Percentiles rank a stretch among this genome's conserved stretches.
phyloP scores from a whole-genome alignment of 78 protist genomes.

The Diacronema lutheri region DNA sequence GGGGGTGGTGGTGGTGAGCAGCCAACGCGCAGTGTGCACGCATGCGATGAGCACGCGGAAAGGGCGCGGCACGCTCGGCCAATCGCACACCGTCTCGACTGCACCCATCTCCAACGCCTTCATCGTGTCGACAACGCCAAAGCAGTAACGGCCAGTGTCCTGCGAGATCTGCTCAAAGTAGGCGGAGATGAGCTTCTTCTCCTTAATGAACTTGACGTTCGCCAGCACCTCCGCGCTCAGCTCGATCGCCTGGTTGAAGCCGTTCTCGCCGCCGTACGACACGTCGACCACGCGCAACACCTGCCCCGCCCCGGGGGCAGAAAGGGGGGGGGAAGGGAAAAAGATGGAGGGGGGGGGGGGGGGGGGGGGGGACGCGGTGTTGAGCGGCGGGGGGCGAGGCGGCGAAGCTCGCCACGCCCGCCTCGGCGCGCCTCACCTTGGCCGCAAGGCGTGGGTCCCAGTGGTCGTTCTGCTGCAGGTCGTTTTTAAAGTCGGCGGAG shows the following conservation, averaged over 20 bases:
- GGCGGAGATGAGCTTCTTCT: conserved; percentile 91
- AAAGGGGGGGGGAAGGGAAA: too few relatives aligned
- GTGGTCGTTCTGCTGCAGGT: conserved; percentile 77
- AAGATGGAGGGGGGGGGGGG: neutral
- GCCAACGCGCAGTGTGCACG: neutral
- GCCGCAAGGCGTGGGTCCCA: conserved; percentile 93
- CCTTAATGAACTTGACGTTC: conserved; percentile 95
- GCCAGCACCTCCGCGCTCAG: conserved; percentile 83
- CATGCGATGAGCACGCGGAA: neutral
- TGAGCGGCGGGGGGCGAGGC: conserved; percentile 89
- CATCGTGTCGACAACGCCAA: conserved; percentile 88
- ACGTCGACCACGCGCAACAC: conserved; percentile 49
- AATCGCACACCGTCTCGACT: conserved; percentile 83
- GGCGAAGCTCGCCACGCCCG: conserved; percentile 69
- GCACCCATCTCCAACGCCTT: conserved; percentile 93
- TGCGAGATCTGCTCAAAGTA: conserved; percentile 96
- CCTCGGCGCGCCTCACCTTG: conserved; percentile 71
- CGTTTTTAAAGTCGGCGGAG: conserved; percentile 98
- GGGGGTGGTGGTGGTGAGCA: neutral
- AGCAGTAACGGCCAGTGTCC: conserved; percentile 83
- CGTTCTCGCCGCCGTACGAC: conserved; percentile 90
- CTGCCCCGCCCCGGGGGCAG: neutral
- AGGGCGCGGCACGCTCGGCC: conserved; percentile 91
- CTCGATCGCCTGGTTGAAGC: conserved; percentile 99
- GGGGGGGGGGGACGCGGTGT: neutral